Base-by-base conservation (phyloP, 108 stramenopile genomes). In the Skeletonema tropicum region DNA sequence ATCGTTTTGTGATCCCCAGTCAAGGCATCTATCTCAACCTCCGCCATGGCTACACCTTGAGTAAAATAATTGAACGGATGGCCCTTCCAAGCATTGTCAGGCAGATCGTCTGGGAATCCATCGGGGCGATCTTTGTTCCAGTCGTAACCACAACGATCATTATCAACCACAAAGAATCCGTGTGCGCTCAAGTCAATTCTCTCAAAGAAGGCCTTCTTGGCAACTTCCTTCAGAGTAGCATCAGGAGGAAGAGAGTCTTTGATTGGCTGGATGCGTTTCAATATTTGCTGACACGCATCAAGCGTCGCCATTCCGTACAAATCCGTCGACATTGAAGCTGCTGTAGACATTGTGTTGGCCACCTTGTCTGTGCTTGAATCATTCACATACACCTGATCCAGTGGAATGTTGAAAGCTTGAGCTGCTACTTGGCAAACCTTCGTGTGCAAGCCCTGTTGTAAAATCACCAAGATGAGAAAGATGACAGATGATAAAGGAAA, bases 281-380 rank as follows among this genome's bases (percentile, higher is more conserved):
- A 45, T 42, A 98, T 97, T 77, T 98, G 91, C 42, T 89, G 82
- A 69, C 97, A 97, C 0, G 97, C 97, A 81, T 98, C 96, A 19
- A 98, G 80, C 2, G 94, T 94, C 14, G 96, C 96, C 97, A 98
- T 98, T 60, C 97, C 96, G 70, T 98, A 97, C 69, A 96, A 67
- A 74, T 98, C 97, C 19, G 97, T 97, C 9, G 85, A 86, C 95
- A 96, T 88, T 55, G 85, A 87, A 3, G 97, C 97, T n/a, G 97
- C 97, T 0, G 97, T 91, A 7, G 97, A 90, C 3, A 93, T 85
- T 0, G 94, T 77, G 73, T 98, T 98, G 49, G 97, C 89, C 26
- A 97, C 96, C 73, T 91, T 91, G 73, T 95, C 94, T 15, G 96
- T 92, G 55, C 91, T 91, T 13, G 92, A 94, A 68, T 98, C 97